Percentiles rank a stretch among this genome's conserved stretches.
Conservation (phyloP, 768 basidiomycete genomes). For the Crassisporium funariophilum region DNA sequence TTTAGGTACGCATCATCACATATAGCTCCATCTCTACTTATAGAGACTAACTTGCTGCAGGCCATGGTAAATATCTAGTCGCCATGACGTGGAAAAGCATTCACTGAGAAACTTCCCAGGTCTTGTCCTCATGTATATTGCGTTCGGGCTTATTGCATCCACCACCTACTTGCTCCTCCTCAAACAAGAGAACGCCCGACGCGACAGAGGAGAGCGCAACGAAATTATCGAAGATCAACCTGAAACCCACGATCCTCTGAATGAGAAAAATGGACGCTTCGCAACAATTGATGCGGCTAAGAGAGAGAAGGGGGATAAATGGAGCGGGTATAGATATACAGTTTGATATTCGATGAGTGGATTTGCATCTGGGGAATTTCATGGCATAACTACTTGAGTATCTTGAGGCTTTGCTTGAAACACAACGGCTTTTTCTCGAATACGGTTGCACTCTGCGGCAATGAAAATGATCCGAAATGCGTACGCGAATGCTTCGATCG, state of each 20-base stretch:
- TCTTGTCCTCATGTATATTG: constrained; percentile 74
- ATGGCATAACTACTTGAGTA: no score
- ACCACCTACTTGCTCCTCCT: constrained; percentile 43
- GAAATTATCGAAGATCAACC: constrained; percentile 61
- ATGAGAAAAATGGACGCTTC: constrained; percentile 58
- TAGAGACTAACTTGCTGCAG: neutral
- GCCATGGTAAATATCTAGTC: neutral
- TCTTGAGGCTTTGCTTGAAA: no score
- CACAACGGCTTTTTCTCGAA: no score
- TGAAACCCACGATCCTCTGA: constrained; percentile 29
- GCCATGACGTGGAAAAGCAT: neutral
- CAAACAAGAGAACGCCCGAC: constrained; percentile 60
- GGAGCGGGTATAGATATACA: constrained; percentile 77
- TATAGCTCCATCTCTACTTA: neutral
- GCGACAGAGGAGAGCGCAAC: constrained; percentile 69
- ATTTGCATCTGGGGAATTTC: no score
- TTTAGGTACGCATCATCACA: constrained; percentile 18
- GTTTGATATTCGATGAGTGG: no score
- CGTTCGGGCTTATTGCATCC: constrained; percentile 57
- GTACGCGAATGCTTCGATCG: no score
- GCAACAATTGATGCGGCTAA: constrained; percentile 65
- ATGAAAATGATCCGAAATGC: no score
- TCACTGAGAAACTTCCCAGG: constrained; percentile 34
- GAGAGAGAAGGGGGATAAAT: constrained; percentile 68
- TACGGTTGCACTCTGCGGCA: no score